Conservation (phyloP, 164 flowering plant genomes). For the Magnolia officinalis region DNA sequence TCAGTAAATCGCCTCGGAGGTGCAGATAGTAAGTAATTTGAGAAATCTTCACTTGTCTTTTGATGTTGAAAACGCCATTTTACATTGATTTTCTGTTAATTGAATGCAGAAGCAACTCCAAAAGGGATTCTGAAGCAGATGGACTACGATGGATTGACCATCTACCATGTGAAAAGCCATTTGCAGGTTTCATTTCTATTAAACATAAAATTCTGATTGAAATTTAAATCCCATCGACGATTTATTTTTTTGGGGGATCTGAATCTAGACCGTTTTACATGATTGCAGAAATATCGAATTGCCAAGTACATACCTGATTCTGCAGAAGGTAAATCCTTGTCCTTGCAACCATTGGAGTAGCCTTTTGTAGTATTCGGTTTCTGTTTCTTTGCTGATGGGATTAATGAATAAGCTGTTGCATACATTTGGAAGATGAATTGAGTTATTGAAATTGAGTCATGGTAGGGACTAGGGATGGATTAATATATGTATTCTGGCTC, state of each 20-base stretch:
- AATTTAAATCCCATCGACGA: too few species aligned
- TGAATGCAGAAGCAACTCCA: conserved; percentile 78
- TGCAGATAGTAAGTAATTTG: conserved; percentile 69
- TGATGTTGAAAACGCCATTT: not conserved
- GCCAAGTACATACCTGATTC: conserved; percentile 73
- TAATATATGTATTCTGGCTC: too few species aligned
- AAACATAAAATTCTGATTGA: not conserved
- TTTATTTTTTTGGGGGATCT: too few species aligned
- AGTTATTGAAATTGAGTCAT: too few species aligned
- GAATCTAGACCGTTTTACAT: not conserved
- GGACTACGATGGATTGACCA: conserved; percentile 80
- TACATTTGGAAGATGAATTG: too few species aligned
- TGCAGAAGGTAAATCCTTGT: conserved; percentile 39
- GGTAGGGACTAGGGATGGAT: too few species aligned
- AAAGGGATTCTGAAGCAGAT: conserved; percentile 83
- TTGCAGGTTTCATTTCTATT: conserved; percentile 50
- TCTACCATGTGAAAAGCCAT: conserved; percentile 94
- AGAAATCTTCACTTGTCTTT: not conserved
- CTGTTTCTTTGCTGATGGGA: not conserved
- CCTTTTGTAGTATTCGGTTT: not conserved
- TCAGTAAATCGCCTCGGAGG: conserved; percentile 86
- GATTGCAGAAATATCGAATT: conserved; percentile 73
- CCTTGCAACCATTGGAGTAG: not conserved
- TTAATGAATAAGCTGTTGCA: not conserved
- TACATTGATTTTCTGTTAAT: conserved; percentile 8